Evolutionary conservation across 805 yeast genomes (phyloP), one percentile per base, ranked within the genome.

Genomic region (Kuraishia piskuri): DNA sequence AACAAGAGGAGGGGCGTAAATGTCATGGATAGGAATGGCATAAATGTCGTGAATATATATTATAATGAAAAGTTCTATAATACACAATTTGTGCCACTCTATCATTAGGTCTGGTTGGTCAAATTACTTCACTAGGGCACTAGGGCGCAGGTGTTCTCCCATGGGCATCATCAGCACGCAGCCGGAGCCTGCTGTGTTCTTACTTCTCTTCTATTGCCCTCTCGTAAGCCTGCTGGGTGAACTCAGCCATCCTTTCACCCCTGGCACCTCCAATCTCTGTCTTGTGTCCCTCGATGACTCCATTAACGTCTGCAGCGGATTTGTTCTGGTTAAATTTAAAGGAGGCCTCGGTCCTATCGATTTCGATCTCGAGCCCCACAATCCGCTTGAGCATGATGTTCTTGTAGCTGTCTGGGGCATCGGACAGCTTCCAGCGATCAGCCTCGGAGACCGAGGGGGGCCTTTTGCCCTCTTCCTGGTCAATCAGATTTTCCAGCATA

Each of bases 321-420:
- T 64, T 70, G 23, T 74, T 71, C 66, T 84, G 89, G 59, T 79
- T 81, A 57, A 82, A 73, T 62, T 84, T 84, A 68, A 74, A 80
- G 64, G 82, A 81, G 50, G 79, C 77, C 58, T 80, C 77, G 7
- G 72, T 64, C 19, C 67, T 63, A 2, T 61, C 61, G 31, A 83
- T 75, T 54, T 75, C 79, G 53, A 84, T 73, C 59, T 78, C 77
- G 44, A 84, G 60, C 0, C 88, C 88, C 20, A 74, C 75, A 55
- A 84, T 82, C 14, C 75, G 74, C 58, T 76, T 79, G 56, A 74
- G 69, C 69, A 72, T 56, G 2, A 69, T 54, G 23, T 70, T 70
- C 31, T 76, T 48, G 56, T 78, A 80, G 2, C 61, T 63, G 49
- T 70, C 78, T 0, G 85, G 85, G 0, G 89, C 83, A 48, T 84